phyloP scores from a whole-genome alignment of 805 yeast genomes.

The Kuraishia capsulata region DNA sequence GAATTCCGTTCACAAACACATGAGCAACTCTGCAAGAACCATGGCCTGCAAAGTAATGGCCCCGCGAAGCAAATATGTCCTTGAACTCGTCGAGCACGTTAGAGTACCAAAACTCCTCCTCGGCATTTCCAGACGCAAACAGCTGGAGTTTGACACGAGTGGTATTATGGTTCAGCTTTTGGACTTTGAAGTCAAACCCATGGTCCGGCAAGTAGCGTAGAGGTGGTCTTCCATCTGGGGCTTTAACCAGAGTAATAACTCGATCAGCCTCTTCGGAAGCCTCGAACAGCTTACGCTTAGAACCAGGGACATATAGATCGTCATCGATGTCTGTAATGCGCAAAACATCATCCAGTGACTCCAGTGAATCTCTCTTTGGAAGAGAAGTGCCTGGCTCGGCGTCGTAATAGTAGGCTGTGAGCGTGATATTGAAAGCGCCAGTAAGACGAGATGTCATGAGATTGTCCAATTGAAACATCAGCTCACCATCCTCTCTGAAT shows the following conservation, averaged over 20 bases:
- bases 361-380: constrained; percentile 3
- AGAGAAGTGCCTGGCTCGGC: constrained; percentile 11
- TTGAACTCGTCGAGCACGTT: constrained; percentile 41
- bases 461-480: constrained; percentile 61
- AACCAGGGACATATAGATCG: constrained; percentile 12
- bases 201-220: constrained; percentile 35
- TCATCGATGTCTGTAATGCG: constrained; percentile 7
- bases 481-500: constrained; percentile 31
- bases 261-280: constrained; percentile 27
- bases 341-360: background rate
- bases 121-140: constrained; percentile 65
- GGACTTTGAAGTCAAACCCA: constrained; percentile 27
- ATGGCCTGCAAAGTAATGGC: constrained; percentile 40
- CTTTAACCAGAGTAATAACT: constrained; percentile 27
- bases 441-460: constrained; percentile 40
- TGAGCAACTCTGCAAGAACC: constrained; percentile 68
- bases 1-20: constrained; percentile 47
- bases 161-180: constrained; percentile 42
- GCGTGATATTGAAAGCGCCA: constrained; percentile 49
- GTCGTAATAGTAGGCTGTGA: constrained; percentile 43
- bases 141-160: constrained; percentile 51
- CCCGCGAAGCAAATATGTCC: constrained; percentile 27
- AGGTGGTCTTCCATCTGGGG: constrained; percentile 27
- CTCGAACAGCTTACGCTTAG: constrained; percentile 16
- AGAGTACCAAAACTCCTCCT: constrained; percentile 80